Percentiles rank a stretch among this genome's conserved stretches.
Evolutionary conservation across 164 flowering plant species (phyloP).

Genomic region (Vitis vinifera): DNA sequence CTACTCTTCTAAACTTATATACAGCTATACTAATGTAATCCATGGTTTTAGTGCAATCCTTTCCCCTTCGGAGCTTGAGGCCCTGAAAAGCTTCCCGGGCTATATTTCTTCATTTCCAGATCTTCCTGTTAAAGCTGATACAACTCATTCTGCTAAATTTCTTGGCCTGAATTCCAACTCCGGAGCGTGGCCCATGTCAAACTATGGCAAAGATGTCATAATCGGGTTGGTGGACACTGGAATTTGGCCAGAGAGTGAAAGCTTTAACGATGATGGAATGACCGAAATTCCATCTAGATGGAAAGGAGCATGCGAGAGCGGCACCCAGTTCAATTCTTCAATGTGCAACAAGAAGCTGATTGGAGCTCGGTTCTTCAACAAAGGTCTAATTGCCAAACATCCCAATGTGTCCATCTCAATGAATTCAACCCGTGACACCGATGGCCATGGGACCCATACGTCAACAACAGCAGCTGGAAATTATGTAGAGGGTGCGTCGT

Average conservation of each 20-base stretch:
- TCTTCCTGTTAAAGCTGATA: constrained; percentile 36
- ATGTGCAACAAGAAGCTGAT: constrained; percentile 73
- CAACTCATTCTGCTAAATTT: constrained; percentile 58
- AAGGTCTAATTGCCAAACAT: constrained; percentile 36
- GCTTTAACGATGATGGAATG: constrained; percentile 61
- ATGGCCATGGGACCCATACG: constrained; percentile 81
- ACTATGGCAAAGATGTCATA: constrained; percentile 55
- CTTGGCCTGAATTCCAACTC: constrained; percentile 40
- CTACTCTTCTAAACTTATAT: constrained; percentile 32
- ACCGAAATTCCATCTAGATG: constrained; percentile 52
- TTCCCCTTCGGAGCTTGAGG: constrained; percentile 38
- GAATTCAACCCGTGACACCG: constrained; percentile 66
- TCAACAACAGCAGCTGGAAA: constrained; percentile 68
- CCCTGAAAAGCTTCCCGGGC: constrained; percentile 42
- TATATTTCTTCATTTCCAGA: constrained; percentile 46
- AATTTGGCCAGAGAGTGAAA: constrained; percentile 79
- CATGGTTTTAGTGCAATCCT: constrained; percentile 67
- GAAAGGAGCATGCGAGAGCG: constrained; percentile 61
- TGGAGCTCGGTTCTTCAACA: constrained; percentile 70
- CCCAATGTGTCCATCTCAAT: constrained; percentile 43
- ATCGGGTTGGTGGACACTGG: constrained; percentile 76
- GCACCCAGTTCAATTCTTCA: constrained; percentile 51
- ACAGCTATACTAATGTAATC: constrained; percentile 46
- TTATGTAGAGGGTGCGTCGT: constrained; percentile 43
- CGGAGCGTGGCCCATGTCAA: constrained; percentile 52